These are phyloP conservation scores for Rhododendron vialii DNA, from an alignment of 148 eudicot genomes.

Conservation along the genomic window DNA sequence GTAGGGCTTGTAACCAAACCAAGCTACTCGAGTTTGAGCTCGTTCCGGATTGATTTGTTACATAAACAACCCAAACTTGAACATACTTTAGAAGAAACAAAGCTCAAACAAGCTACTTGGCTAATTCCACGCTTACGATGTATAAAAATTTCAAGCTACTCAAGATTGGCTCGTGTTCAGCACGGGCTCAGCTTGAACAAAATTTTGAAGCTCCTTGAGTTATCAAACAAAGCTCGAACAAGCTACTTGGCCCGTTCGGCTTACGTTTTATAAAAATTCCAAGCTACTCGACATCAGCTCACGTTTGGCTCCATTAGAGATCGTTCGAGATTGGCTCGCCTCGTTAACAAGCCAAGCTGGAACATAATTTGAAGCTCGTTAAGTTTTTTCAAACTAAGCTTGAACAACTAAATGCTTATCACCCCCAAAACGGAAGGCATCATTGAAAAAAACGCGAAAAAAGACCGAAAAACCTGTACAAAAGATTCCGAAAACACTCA, in stretches of 20 bases:
- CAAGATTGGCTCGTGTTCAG: background rate
- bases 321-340: background rate
- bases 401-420: no score
- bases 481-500: slow-evolving; percentile 19
- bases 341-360: background rate
- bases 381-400: background rate
- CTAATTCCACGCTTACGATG: background rate
- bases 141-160: background rate
- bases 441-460: background rate
- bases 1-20: background rate
- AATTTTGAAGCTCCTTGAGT: background rate
- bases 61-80: background rate
- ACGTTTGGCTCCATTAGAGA: background rate
- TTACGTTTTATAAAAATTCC: background rate
- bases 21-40: background rate
- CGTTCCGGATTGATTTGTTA: background rate
- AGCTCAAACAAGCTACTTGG: background rate
- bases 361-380: background rate
- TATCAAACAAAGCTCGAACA: background rate
- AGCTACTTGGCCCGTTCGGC: background rate
- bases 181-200: background rate
- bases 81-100: background rate
- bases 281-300: background rate
- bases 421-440: no score
- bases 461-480: background rate